Evolutionary conservation across 1,284 basidiomycete species (phyloP), one percentile per base, ranked within the genome.

Genomic region (Baeospora myosura): DNA sequence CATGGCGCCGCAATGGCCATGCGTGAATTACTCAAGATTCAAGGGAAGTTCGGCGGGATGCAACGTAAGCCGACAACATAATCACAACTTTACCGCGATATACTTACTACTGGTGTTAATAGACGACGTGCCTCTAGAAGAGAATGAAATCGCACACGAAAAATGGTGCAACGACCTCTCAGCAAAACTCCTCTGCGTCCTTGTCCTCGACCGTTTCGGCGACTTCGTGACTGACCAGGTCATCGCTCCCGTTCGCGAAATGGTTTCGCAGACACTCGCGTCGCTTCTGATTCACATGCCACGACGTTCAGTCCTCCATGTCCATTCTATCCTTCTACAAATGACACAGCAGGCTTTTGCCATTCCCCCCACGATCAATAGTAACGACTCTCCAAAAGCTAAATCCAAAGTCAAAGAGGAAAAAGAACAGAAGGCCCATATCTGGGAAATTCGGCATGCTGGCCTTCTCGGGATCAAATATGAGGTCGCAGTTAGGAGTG

Each of bases 181-280:
- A 1, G 81, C 90, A 7, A 86, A 87, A 51, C 78, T 98, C 38
- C 76, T 98, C 1, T 88, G 84, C 50, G 81, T 98, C 8, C 88
- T 98, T 51, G 85, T 93, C n/a, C 72, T 98, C 14, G 96, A 99
- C 62, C 80, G 96, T 11, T 97, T 99, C 52, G 93, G 94, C 5
- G 96, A 99, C 65, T 99, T 96, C 58, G 83, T 98, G 31, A 90
- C 93, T 5, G 96, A 99, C 58, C 93, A 91, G 77, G 91, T 98
- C 36, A 81, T 98, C 14, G 95, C 95, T 4, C 96, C 96, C 20
- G 95, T 99, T 2, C 81, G 96, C 36, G 96, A 99, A 62, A 96
- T 90, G 0, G 92, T 92, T 1, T 91, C 91, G 14, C 96, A 98
- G 61, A 93, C 94, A 0, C 72, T 98, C 1, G 95, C 93, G 3